Percentiles rank a stretch among this genome's conserved stretches.
Conservation (phyloP, 805 yeast species). For the Wickerhamomyces xylosicus region DNA sequence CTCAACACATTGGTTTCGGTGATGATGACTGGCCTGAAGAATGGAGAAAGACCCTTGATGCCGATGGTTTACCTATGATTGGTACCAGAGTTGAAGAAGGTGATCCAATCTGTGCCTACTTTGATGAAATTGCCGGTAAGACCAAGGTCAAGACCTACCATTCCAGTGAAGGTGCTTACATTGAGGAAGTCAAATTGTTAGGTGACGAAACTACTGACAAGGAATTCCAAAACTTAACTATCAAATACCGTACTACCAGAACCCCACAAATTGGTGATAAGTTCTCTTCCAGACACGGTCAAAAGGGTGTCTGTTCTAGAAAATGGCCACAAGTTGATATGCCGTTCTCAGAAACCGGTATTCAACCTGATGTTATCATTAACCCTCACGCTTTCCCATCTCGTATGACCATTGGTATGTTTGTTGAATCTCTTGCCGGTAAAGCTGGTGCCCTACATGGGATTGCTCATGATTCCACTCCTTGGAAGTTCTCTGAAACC, state of each 20-base stretch:
- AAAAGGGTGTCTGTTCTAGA: constrained; percentile 96
- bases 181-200: constrained; percentile 87
- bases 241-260: constrained; percentile 86
- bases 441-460: constrained; percentile 98
- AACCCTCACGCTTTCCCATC: constrained; percentile 99
- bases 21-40: constrained; percentile 83
- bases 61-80: constrained; percentile 85
- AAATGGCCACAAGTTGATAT: constrained; percentile 95
- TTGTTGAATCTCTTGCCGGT: constrained; percentile 97
- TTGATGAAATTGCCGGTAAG: constrained; percentile 82
- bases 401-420: constrained; percentile 99
- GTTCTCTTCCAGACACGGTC: constrained; percentile 96
- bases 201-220: constrained; percentile 69
- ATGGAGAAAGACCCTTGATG: constrained; percentile 83
- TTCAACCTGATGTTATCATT: constrained; percentile 94
- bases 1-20: constrained; percentile 93
- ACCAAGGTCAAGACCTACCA: constrained; percentile 91
- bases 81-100: constrained; percentile 90
- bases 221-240: constrained; percentile 77
- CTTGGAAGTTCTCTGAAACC: constrained; percentile 85
- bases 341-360: constrained; percentile 96
- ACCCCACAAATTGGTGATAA: constrained; percentile 95
- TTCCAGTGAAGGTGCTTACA: constrained; percentile 87
- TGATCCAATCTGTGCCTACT: constrained; percentile 90
- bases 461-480: constrained; percentile 93